Base-by-base conservation (phyloP, 257 asterid genomes). In the Nicotiana tomentosiformis region DNA sequence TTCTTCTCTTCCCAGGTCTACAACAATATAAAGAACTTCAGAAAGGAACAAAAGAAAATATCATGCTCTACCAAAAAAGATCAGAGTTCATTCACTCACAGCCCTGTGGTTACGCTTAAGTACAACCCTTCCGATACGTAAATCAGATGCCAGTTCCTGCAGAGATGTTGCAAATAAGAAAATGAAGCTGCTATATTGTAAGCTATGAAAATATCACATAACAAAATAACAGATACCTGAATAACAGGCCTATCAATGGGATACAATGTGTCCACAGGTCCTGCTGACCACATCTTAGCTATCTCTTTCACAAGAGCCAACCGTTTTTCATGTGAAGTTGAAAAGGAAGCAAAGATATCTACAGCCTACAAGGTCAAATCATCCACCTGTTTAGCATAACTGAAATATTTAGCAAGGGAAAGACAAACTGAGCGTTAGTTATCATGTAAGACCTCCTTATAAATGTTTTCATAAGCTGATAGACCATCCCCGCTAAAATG, bases 341-440 rank as follows among this genome's bases (percentile, higher is more conserved):
- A 85, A 83, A 92, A 94, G 82, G 97, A 92, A 77, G 97, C 98
- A 86, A 94, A 96, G 85, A 94, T 85, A 84, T 96, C 98, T 83
- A 93, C 88, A 46, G 98, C 98, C 99, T 96, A 93, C 65, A 85
- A 84, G 62, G 66, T 46, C 82, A 70, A 53, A 58, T 60, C 80
- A 77, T 84, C 43, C 57, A 37, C 74, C 67, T 53, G 78, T 70
- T 32, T 81, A 18, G 77, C 67, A 55, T 85, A 69, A 80, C 67
- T 30, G 61, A 80, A 49, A 77, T 51, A 84, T 57, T 26, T 33
- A 30, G 62, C 83, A 53, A 78, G 53, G 58, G 10, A 35, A 77
- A 30, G 6, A 84, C 61, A 84, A 23, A 53, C 72, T 62, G 35
- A 72, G n/a, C 30, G 32, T 8, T 43, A 72, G 60, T 43, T 61